Conservation (phyloP, 805 yeast genomes). For the Saturnispora hagleri region DNA sequence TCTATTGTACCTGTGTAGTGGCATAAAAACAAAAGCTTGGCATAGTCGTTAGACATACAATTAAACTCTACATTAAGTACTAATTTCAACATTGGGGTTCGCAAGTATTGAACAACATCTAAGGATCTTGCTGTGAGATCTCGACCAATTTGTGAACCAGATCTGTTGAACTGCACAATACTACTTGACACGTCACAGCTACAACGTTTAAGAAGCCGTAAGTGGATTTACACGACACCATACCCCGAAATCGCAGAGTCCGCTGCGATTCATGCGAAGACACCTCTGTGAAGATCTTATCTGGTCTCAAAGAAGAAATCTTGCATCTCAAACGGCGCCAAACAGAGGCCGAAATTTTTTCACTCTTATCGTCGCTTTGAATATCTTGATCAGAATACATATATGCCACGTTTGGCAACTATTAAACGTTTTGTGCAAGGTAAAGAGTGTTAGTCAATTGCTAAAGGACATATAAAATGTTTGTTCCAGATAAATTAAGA, state of each 20-base stretch:
- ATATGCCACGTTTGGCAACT: background rate
- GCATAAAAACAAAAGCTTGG: too few species aligned
- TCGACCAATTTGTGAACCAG: background rate
- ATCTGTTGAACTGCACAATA: background rate
- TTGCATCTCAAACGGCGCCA: background rate
- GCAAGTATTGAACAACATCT: too few species aligned
- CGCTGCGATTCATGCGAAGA: background rate
- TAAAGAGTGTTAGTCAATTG: background rate
- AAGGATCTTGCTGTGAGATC: background rate
- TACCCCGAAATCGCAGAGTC: background rate
- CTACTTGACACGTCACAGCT: background rate
- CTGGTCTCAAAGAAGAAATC: background rate
- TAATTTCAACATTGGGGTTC: too few species aligned
- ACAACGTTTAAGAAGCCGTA: background rate
- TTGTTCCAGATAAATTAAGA: conserved; percentile 1
- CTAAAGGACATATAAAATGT: conserved; percentile 2
- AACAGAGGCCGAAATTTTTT: background rate
- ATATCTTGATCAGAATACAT: background rate
- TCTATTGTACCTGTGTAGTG: background rate
- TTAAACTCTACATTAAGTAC: too few species aligned
- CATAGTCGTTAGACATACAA: too few species aligned
- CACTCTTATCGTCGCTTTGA: background rate
- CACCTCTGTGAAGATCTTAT: background rate
- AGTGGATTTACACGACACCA: background rate
- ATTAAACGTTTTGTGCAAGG: background rate